phyloP scores from a whole-genome alignment of 2,329 filamentous ascomycete species.

The Cladosporium cucumerinum region DNA sequence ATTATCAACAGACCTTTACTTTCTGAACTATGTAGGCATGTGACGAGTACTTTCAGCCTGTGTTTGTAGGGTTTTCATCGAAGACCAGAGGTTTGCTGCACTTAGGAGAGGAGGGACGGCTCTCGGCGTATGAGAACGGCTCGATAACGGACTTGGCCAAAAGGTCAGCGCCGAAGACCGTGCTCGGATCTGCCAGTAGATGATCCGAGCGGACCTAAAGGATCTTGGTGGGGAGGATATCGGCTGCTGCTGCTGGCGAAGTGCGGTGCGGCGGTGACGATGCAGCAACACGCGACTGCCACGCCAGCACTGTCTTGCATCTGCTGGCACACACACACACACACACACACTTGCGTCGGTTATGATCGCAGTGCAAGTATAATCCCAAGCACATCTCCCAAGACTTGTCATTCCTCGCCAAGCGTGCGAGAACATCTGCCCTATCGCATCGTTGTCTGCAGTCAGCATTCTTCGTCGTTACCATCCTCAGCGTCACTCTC shows the following conservation, averaged over 20 bases:
- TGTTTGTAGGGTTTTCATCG: neutral
- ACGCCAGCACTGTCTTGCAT: conserved; percentile 10
- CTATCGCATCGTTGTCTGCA: neutral
- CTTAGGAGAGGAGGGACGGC: neutral
- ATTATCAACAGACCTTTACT: neutral
- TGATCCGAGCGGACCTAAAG: conserved; percentile 2
- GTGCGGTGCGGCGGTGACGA: conserved; percentile 10
- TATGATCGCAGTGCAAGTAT: neutral
- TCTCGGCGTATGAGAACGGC: neutral
- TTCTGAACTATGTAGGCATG: neutral
- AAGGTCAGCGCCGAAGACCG: neutral
- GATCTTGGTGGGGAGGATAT: conserved; percentile 9
- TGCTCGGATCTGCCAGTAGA: neutral
- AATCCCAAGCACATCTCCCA: neutral
- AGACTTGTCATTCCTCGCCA: neutral
- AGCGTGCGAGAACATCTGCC: neutral
- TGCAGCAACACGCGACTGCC: conserved; percentile 12
- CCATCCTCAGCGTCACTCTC: neutral
- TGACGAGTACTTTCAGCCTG: neutral
- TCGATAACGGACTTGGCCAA: conserved; percentile 6
- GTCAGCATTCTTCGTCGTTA: neutral
- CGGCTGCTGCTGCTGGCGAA: conserved; percentile 1
- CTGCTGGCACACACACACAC: neutral
- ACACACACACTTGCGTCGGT: too few species aligned
- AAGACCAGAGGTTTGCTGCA: neutral